These are phyloP conservation scores for Aeschynomene evenia DNA, from an alignment of 306 rosid species.

Conservation along the genomic window DNA sequence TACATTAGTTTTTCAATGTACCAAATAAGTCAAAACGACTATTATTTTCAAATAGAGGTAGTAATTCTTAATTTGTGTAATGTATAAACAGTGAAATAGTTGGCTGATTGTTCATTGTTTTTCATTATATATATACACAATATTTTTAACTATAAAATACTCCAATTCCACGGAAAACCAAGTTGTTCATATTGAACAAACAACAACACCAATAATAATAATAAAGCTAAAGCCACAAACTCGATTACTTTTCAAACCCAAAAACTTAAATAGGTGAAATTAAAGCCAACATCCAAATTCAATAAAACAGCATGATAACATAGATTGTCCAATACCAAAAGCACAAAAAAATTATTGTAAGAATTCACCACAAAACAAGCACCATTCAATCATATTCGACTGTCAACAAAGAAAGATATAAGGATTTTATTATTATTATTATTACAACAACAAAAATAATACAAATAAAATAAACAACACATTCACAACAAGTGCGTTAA, in stretches of 20 bases:
- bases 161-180: neutral
- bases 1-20: too few species aligned
- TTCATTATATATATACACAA: too few species aligned
- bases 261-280: neutral
- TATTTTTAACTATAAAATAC: too few species aligned
- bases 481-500: too few species aligned
- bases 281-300: slow-evolving; percentile 16
- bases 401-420: neutral
- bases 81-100: too few species aligned
- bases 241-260: slow-evolving; percentile 40
- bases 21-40: too few species aligned
- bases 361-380: slow-evolving; percentile 2
- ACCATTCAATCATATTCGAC: slow-evolving; percentile 1
- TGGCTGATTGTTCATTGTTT: too few species aligned
- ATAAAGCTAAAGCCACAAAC: slow-evolving; percentile 7
- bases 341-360: slow-evolving; percentile 3
- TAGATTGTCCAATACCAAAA: slow-evolving; percentile 21
- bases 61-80: too few species aligned
- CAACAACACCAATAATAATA: neutral
- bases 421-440: neutral
- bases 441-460: too few species aligned
- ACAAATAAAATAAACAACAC: too few species aligned
- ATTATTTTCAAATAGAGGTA: too few species aligned
- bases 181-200: too few species aligned
- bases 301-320: slow-evolving; percentile 18